Evolutionary conservation across 2,329 filamentous ascomycete genomes (phyloP), one percentile per base, ranked within the genome.

Genomic region (Pyrenophora teres): DNA sequence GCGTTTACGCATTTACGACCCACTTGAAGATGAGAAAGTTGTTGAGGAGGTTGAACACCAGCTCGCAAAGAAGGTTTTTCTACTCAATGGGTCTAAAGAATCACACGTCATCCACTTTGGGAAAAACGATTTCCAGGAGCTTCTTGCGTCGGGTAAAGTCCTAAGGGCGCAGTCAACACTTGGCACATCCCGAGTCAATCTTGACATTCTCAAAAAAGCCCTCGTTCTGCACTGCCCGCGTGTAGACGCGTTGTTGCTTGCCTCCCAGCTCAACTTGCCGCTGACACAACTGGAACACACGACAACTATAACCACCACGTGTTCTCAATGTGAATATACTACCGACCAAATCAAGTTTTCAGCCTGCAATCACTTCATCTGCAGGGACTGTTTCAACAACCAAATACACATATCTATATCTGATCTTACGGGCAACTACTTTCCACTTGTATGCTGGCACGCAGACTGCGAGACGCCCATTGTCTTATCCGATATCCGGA

Each of bases 371-470:
- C 62, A 65, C 46, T 41, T 50, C 2, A 47, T 49, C 10, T 65
- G 62, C 44, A 47, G 27, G 8, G 58, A 56, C 12, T 65, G 60
- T 36, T 50, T 63, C 32, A 32, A 48, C 13, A 50, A 42, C 16
- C 57, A 60, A 27, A 43, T 60, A 38, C 38, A 46, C 4, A 59
- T 55, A 19, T 50, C 56, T 4, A 40, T 43, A 13, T 47, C 43
- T 16, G 44, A 54, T 10, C 30, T 46, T 12, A 56, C 36, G 15
- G n/a, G 35, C 12, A 30, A 51, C 21, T 19, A 46, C 19, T 53
- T 56, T 30, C 54, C 50, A 2, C 18, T 57, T 9, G 19, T 36
- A 18, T 57, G 57, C 18, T 48, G 41, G 39, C 38, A 56, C 15
- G 50, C 46, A 5, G 30, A 21, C 10, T 60, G 57, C 35, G 9